Evolutionary conservation across 495 filamentous ascomycete genomes (phyloP).

Genomic region (Neurospora sp.): DNA sequence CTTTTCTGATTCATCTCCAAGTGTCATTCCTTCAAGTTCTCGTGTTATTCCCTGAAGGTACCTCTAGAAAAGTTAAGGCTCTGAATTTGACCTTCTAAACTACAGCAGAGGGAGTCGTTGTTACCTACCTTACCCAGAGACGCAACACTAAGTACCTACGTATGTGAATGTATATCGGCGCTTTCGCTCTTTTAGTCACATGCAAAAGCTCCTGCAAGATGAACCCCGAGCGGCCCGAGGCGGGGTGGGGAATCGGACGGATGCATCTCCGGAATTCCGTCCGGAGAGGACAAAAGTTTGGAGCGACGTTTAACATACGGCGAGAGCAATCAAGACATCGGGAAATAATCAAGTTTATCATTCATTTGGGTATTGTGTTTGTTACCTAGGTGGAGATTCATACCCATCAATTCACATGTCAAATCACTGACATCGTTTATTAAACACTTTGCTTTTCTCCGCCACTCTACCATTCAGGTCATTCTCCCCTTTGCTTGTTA

Average conservation of each 20-base stretch:
- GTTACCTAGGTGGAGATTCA: no score
- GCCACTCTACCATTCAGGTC: neutral
- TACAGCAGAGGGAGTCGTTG: no score
- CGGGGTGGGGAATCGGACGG: neutral
- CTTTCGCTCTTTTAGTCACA: no score
- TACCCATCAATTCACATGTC: neutral
- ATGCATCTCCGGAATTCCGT: neutral
- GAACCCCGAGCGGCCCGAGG: neutral
- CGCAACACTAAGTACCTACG: no score
- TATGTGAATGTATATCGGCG: no score
- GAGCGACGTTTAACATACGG: neutral
- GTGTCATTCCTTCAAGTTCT: no score
- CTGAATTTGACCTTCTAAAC: no score
- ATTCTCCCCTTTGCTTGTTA: neutral
- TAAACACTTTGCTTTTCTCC: neutral
- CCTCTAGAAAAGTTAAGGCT: no score
- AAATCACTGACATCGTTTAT: neutral
- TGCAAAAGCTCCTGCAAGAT: no score
- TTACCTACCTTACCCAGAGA: no score
- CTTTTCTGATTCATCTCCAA: no score
- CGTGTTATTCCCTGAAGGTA: no score
- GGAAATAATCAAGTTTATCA: neutral
- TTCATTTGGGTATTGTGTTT: neutral
- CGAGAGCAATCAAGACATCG: neutral
- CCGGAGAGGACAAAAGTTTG: neutral